These are phyloP conservation scores for Coprinopsis strossmayeri DNA, from an alignment of 768 basidiomycete genomes.

Conservation along the genomic window DNA sequence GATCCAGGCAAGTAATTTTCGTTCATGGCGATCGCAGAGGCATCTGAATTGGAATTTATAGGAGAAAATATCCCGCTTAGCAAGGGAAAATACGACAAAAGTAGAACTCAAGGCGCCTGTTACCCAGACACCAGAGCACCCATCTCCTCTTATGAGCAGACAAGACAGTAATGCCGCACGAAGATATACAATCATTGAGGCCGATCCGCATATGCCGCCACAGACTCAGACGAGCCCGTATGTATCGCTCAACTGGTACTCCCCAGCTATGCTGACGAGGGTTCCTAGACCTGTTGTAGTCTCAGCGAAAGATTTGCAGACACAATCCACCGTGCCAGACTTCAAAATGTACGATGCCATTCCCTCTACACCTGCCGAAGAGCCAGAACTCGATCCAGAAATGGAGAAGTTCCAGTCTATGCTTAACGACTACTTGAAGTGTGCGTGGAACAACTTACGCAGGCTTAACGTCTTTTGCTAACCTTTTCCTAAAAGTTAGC, in stretches of 20 bases:
- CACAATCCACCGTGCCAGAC: conserved; percentile 24
- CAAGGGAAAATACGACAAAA: conserved; percentile 29
- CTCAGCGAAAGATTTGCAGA: conserved; percentile 41
- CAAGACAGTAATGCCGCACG: conserved; percentile 28
- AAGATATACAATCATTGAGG: conserved; percentile 47
- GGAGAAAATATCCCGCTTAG: conserved; percentile 53
- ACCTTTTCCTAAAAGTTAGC: neutral
- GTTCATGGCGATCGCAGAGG: neutral
- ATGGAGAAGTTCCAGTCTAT: conserved; percentile 75
- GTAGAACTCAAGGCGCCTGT: conserved; percentile 15
- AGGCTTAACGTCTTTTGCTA: no score
- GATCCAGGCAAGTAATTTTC: conserved; percentile 47
- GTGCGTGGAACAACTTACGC: no score
- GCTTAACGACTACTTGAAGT: conserved; percentile 65
- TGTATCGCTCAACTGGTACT: neutral
- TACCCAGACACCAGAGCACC: conserved; percentile 8
- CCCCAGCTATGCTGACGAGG: conserved; percentile 38
- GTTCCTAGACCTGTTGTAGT: conserved; percentile 17
- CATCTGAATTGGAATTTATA: conserved; percentile 18
- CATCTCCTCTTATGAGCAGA: conserved; percentile 10
- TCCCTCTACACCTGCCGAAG: conserved; percentile 27
- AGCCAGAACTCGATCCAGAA: conserved; percentile 40
- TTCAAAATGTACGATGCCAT: conserved; percentile 75
- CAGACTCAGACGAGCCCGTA: conserved; percentile 33
- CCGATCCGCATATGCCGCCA: conserved; percentile 20